Base-by-base conservation (phyloP, 2,329 filamentous ascomycete species). In the Ceratocystis alfenasii region DNA sequence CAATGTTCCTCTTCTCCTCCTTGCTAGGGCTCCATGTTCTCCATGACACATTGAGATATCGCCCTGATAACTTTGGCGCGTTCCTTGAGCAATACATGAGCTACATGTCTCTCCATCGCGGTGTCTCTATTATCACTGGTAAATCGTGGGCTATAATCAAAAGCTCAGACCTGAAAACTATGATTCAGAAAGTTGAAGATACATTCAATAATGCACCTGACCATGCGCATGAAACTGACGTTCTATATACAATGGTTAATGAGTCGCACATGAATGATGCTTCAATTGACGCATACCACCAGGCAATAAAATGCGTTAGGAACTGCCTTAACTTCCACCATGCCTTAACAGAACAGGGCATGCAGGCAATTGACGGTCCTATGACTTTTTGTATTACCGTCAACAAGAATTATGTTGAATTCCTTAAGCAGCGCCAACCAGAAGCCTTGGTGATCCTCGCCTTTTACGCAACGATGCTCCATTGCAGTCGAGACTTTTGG, bases 391-490 rank as follows among this genome's bases (percentile, higher is more conserved):
- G 50, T 15, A 55, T 55, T 5, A 15, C 17, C 2, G 50, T 55
- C 2, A 55, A 55, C 50, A 55, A 22, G 8, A 71, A 73, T 8
- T 78, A 76, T 59, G 73, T 76, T 3, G 69, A 65, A 6, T 70
- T 78, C 63, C 69, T 80, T 6, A 71, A 73, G 15, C 67, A 70
- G 44, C 72, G 73, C 46, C 69, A 72, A 2, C 75, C 76, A 0
- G 78, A 80, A 68, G 78, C 77, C 0, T 65, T 77, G 28, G 72
- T 72, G 1, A 70, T 76, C 1, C 68, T 80, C 7, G 75, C 74
- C 3, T 76, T 78, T 68, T 80, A 78, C 69, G 77, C 76, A 1
- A 72, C 77, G 3, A 70, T 78, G 44, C 68, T 80, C 36, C 75
- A 80, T 68, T 69, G 70, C 20, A 70, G 69, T 20, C 70, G 71